Evolutionary conservation across 2,329 filamentous ascomycete species (phyloP).

Genomic region (Botrytis hyacinthi): DNA sequence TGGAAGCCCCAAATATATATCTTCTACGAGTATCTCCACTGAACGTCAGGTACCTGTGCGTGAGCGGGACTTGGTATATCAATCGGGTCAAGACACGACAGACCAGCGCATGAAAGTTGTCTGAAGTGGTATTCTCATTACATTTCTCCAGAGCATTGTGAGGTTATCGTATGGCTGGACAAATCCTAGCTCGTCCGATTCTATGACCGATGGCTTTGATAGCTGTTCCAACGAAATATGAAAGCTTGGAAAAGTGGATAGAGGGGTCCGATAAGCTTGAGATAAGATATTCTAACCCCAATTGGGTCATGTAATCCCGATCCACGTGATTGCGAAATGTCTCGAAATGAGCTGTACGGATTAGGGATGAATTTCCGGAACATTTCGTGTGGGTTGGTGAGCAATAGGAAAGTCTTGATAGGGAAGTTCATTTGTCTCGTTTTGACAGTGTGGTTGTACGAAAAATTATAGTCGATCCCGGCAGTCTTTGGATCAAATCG

Average conservation of each 20-base stretch:
- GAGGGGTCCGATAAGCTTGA: background rate
- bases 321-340: background rate
- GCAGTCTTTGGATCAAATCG: background rate
- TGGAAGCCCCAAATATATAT: conserved; percentile 24
- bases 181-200: background rate
- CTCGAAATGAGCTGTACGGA: background rate
- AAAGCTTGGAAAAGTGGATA: background rate
- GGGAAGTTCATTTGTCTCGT: background rate
- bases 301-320: conserved; percentile 8
- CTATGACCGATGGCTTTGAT: background rate
- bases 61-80: conserved; percentile 35
- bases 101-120: background rate
- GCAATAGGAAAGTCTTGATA: background rate
- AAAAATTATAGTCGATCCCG: background rate
- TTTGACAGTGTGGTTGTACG: background rate
- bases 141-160: background rate
- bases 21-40: conserved; percentile 21
- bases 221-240: background rate
- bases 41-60: conserved; percentile 14
- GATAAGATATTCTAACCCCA: conserved; percentile 2
- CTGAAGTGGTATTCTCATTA: conserved; percentile 19
- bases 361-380: conserved; percentile 15
- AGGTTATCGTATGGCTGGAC: background rate
- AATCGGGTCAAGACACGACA: conserved; percentile 32
- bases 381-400: background rate